Evolutionary conservation across 2,329 filamentous ascomycete genomes (phyloP).

Genomic region (Cucurbitaria berberidis): DNA sequence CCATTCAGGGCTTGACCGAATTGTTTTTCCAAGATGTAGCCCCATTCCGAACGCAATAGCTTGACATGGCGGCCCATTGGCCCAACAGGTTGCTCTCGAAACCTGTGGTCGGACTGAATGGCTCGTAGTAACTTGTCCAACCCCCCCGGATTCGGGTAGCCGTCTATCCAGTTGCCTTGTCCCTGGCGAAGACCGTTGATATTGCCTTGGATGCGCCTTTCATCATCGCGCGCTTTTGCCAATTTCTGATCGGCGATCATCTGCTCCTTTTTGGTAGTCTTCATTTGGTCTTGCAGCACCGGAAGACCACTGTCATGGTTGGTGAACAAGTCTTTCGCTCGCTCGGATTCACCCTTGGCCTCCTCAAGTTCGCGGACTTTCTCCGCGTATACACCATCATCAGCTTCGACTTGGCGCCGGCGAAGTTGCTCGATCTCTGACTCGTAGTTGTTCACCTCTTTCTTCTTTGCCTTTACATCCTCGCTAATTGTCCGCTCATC

Average conservation of each 20-base stretch:
- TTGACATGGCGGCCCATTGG: slow-evolving; percentile 81
- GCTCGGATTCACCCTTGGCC: slow-evolving; percentile 59
- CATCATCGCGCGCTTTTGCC: slow-evolving; percentile 53
- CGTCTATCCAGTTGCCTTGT: slow-evolving; percentile 65
- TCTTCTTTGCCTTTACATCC: slow-evolving; percentile 61
- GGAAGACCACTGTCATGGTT: slow-evolving; percentile 49
- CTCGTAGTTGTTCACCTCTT: slow-evolving; percentile 50
- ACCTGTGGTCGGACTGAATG: slow-evolving; percentile 74
- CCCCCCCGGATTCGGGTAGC: slow-evolving; percentile 62
- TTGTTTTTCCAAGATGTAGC: slow-evolving; percentile 76
- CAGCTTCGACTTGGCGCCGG: slow-evolving; percentile 64
- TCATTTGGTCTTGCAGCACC: slow-evolving; percentile 46
- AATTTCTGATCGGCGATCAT: slow-evolving; percentile 28
- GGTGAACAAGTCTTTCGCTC: slow-evolving; percentile 53
- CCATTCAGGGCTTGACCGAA: slow-evolving; percentile 73
- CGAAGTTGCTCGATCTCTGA: slow-evolving; percentile 62
- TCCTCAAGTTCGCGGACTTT: slow-evolving; percentile 66
- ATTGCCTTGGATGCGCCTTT: slow-evolving; percentile 58
- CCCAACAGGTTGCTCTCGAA: slow-evolving; percentile 76
- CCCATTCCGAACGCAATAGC: slow-evolving; percentile 82
- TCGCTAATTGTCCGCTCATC: slow-evolving; percentile 71
- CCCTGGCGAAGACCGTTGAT: slow-evolving; percentile 61
- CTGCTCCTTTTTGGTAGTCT: slow-evolving; percentile 36
- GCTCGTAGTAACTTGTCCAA: slow-evolving; percentile 69
- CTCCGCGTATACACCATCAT: slow-evolving; percentile 71